Conservation (phyloP, 1,284 basidiomycete species). For the Cryptococcus floricola region DNA sequence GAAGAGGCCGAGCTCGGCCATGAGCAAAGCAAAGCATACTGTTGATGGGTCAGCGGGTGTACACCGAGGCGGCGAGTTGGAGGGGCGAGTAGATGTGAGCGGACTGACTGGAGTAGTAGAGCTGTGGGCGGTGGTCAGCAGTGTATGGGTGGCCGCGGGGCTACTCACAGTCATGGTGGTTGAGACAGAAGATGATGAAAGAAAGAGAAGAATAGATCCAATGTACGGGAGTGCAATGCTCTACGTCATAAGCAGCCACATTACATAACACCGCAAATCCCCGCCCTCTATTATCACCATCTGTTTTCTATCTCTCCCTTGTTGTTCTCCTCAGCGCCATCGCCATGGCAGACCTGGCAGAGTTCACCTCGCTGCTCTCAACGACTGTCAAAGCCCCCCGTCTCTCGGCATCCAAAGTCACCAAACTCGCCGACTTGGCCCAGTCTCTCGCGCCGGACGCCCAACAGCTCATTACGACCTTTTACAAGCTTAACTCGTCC, state of each 20-base stretch:
- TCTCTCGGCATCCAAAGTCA: conserved; percentile 78
- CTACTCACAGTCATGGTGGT: conserved; percentile 13
- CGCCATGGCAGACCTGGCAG: conserved; percentile 46
- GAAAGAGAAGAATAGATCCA: background rate
- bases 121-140: conserved; percentile 20
- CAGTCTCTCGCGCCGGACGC: conserved; percentile 68
- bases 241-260: background rate
- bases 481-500: conserved; percentile 78
- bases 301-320: background rate
- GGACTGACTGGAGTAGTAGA: conserved; percentile 42
- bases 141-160: background rate
- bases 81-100: too few relatives aligned
- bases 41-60: background rate
- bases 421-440: conserved; percentile 65
- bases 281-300: background rate
- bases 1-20: conserved; percentile 46
- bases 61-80: conserved; percentile 2
- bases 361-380: conserved; percentile 71
- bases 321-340: background rate
- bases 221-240: background rate
- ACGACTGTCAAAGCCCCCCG: conserved; percentile 74
- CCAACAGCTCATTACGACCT: conserved; percentile 74
- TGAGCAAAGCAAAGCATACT: conserved; percentile 49
- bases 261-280: conserved; percentile 1
- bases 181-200: background rate